Evolutionary conservation across 2,329 filamentous ascomycete genomes (phyloP).

Genomic region (Trichoderma atrobrunneum): DNA sequence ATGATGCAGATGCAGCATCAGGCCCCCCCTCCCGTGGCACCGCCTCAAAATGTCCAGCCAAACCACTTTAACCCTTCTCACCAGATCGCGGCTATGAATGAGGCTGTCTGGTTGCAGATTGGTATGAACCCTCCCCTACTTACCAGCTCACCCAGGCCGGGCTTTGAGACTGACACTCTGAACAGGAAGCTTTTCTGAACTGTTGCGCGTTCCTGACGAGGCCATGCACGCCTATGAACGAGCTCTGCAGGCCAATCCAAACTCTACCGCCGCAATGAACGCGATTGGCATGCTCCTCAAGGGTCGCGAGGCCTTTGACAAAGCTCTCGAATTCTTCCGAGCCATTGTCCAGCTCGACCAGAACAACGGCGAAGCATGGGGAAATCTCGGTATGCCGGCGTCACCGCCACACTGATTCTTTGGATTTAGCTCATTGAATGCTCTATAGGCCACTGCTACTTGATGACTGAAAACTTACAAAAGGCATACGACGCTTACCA

Average conservation of each 20-base stretch:
- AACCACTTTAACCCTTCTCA: conserved; percentile 65
- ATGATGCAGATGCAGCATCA: conserved; percentile 63
- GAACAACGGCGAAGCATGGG: conserved; percentile 93
- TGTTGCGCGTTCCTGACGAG: conserved; percentile 83
- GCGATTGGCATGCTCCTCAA: conserved; percentile 89
- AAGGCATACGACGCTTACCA: conserved; percentile 97
- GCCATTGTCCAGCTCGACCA: conserved; percentile 86
- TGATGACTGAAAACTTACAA: conserved; percentile 98
- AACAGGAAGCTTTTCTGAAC: conserved; percentile 77
- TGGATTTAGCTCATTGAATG: conserved; percentile 21
- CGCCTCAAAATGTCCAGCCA: conserved; percentile 55
- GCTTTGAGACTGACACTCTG: conserved; percentile 13
- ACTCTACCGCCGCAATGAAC: conserved; percentile 89
- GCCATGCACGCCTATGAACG: conserved; percentile 89
- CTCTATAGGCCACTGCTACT: conserved; percentile 80
- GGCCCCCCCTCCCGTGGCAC: conserved; percentile 59
- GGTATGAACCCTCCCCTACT: conserved; percentile 57
- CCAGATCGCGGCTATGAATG: conserved; percentile 75
- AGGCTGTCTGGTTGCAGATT: conserved; percentile 87
- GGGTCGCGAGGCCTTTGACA: conserved; percentile 88
- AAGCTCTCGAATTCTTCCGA: conserved; percentile 89
- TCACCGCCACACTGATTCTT: conserved; percentile 18
- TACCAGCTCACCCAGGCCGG: background rate
- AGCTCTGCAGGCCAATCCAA: conserved; percentile 80
- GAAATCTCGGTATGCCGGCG: conserved; percentile 72